These are phyloP conservation scores for Boletus huronensis DNA, from an alignment of 768 basidiomycete genomes.

Conservation along the genomic window DNA sequence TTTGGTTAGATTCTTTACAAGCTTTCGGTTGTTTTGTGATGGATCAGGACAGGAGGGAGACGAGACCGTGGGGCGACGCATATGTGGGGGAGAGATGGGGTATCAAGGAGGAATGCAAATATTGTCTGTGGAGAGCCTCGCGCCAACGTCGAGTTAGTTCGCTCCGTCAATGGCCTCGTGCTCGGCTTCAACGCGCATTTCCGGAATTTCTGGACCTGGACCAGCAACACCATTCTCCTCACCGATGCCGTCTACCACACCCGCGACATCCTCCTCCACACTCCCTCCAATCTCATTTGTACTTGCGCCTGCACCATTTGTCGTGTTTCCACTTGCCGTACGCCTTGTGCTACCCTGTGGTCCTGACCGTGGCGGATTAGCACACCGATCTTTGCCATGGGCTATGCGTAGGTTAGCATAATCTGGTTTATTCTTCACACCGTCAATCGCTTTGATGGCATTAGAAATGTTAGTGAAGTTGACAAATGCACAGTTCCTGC, in stretches of 20 bases:
- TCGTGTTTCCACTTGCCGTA: constrained; percentile 43
- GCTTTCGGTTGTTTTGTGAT: constrained; percentile 33
- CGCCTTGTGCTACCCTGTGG: constrained; percentile 63
- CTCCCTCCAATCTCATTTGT: constrained; percentile 17
- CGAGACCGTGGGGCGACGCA: constrained; percentile 24
- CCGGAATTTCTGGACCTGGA: constrained; percentile 31
- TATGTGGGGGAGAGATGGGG: constrained; percentile 25
- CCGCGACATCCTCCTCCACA: constrained; percentile 23
- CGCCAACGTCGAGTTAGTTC: constrained; percentile 16
- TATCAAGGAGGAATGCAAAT: constrained; percentile 31
- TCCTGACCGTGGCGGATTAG: constrained; percentile 84
- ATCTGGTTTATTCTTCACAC: constrained; percentile 87
- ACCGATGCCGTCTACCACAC: constrained; percentile 22
- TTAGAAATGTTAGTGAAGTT: constrained; percentile 95
- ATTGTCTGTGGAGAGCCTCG: constrained; percentile 23
- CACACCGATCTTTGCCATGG: constrained; percentile 95
- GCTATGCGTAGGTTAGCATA: constrained; percentile 87
- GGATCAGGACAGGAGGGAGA: constrained; percentile 20
- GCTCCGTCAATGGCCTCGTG: constrained; percentile 25
- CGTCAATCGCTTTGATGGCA: constrained; percentile 98
- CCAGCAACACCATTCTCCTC: constrained; percentile 23
- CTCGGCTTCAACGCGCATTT: constrained; percentile 44
- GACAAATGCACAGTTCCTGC: constrained; percentile 90
- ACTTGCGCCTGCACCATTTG: constrained; percentile 10
- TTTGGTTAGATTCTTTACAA: constrained; percentile 29